These are phyloP conservation scores for Hymenoscyphus albidus DNA, from an alignment of 2,329 filamentous ascomycete species.

Conservation along the genomic window DNA sequence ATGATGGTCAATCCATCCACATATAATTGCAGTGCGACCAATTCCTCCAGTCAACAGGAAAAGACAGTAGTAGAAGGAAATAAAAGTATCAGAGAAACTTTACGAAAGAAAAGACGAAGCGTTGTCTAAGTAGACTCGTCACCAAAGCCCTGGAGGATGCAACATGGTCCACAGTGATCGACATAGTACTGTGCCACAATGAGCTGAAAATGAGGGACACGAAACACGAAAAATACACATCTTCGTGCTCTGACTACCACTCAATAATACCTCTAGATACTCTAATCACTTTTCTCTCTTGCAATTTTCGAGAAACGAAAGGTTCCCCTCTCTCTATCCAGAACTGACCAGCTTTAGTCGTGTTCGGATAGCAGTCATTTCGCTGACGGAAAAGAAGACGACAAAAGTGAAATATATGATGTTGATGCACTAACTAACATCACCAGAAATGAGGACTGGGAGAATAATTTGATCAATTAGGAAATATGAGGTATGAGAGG, in stretches of 20 bases:
- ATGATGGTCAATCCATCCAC: no score
- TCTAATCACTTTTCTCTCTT: background rate
- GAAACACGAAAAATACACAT: background rate
- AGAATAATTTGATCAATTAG: no score
- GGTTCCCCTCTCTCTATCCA: background rate
- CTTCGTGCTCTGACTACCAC: background rate
- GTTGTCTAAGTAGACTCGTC: background rate
- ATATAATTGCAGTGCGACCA: background rate
- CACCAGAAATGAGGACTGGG: no score
- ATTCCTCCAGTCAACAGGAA: background rate
- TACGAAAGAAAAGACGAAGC: background rate
- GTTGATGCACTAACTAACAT: no score
- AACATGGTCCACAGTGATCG: background rate
- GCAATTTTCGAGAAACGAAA: background rate
- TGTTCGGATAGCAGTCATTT: background rate
- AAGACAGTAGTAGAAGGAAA: background rate
- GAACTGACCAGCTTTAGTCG: background rate
- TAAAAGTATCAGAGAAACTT: background rate
- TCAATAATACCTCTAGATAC: background rate
- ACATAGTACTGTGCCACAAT: background rate
- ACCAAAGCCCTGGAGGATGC: background rate
- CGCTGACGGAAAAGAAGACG: background rate
- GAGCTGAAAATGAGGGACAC: background rate
- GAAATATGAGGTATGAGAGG: no score
- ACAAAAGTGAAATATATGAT: no score